A percentile compares a stretch with the other conserved stretches of the same genome.
Evolutionary conservation across 805 yeast species (phyloP).

Genomic region (Nakazawaea pomicola): DNA sequence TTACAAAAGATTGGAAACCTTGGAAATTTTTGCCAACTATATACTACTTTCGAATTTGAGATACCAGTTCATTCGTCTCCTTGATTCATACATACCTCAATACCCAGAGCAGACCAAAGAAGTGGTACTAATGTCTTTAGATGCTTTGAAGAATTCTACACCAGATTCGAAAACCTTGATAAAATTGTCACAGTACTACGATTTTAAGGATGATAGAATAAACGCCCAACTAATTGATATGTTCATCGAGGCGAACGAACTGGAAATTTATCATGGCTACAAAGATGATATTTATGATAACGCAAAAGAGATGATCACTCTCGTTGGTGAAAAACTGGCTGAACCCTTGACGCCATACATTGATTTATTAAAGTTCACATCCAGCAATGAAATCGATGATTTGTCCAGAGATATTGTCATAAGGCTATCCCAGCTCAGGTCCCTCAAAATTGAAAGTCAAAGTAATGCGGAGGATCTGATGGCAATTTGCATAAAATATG

Average conservation of each 20-base stretch:
- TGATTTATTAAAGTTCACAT: conserved; percentile 24
- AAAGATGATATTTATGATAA: conserved; percentile 20
- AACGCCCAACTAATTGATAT: not conserved
- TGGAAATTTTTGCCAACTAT: conserved; percentile 28
- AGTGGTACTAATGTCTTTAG: conserved; percentile 23
- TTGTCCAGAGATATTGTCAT: conserved; percentile 18
- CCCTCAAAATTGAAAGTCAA: too few relatives aligned
- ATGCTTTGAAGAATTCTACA: conserved; percentile 21
- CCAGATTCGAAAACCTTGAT: conserved; percentile 25
- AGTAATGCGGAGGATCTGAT: conserved; percentile 22
- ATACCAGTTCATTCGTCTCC: conserved; percentile 18
- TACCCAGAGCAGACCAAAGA: conserved; percentile 16
- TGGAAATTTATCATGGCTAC: conserved; percentile 14
- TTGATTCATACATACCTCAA: conserved; percentile 24
- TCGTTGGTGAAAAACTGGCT: conserved; percentile 16
- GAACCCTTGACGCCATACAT: too few relatives aligned
- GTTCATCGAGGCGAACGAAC: conserved; percentile 13
- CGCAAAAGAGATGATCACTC: conserved; percentile 14
- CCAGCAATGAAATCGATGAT: conserved; percentile 22
- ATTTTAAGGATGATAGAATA: not conserved
- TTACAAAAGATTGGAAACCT: conserved; percentile 23
- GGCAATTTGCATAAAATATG: conserved; percentile 22
- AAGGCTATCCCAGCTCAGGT: conserved; percentile 16
- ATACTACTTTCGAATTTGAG: conserved; percentile 25
- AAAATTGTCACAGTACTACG: conserved; percentile 17